Conservation (phyloP, 768 basidiomycete genomes). For the Serendipita indica region DNA sequence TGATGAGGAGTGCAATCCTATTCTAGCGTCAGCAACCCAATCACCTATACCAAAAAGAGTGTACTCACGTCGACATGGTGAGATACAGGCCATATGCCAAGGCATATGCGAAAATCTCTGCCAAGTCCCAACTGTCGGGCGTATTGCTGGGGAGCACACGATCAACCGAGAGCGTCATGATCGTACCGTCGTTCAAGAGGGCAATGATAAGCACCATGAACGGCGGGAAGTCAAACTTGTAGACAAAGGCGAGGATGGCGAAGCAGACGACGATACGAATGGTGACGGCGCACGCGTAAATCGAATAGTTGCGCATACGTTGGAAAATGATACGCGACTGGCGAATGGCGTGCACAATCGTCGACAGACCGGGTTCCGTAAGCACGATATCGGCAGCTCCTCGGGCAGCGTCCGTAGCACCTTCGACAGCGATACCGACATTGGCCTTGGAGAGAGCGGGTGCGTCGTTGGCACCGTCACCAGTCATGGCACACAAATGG, state of each 20-base stretch:
- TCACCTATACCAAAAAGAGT: constrained; percentile 11
- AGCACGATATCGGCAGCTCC: constrained; percentile 97
- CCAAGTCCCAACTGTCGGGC: constrained; percentile 90
- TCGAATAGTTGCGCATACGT: constrained; percentile 98
- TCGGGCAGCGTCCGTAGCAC: constrained; percentile 96
- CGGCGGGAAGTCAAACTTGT: constrained; percentile 97
- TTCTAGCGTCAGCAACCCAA: constrained; percentile 11
- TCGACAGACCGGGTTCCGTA: constrained; percentile 96
- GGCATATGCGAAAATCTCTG: constrained; percentile 92
- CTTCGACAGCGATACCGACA: constrained; percentile 98
- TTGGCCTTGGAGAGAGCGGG: constrained; percentile 96
- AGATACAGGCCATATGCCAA: constrained; percentile 92
- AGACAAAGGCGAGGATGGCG: constrained; percentile 85
- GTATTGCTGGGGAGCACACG: constrained; percentile 86
- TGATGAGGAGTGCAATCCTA: constrained; percentile 62
- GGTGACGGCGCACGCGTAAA: constrained; percentile 89
- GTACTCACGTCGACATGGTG: constrained; percentile 74
- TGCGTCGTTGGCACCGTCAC: constrained; percentile 98
- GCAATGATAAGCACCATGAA: constrained; percentile 99
- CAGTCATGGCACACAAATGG: constrained; percentile 96
- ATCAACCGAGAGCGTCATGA: constrained; percentile 96
- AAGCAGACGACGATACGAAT: constrained; percentile 99
- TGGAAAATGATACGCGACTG: constrained; percentile 99
- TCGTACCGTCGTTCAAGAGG: constrained; percentile 92
- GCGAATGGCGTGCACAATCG: constrained; percentile 97